These are phyloP conservation scores for Adansonia rubrostipa DNA, from an alignment of 441 rosid genomes.

Conservation along the genomic window DNA sequence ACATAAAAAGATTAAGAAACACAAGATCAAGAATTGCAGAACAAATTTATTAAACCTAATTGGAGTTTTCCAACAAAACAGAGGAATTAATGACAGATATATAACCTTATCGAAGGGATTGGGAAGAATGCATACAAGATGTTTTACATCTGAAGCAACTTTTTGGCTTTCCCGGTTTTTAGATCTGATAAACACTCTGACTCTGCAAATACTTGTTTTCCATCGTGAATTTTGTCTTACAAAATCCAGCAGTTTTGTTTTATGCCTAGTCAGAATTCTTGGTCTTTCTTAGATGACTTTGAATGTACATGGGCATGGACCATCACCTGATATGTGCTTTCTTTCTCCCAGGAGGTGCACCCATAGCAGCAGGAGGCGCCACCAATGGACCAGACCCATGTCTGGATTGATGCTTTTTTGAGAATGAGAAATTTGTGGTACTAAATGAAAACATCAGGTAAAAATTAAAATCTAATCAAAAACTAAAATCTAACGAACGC, in stretches of 20 bases:
- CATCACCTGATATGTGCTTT: slow-evolving; percentile 33
- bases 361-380: slow-evolving; percentile 31
- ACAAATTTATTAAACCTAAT: slow-evolving; percentile 40
- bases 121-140: slow-evolving; percentile 41
- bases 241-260: slow-evolving; percentile 31
- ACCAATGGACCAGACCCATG: slow-evolving; percentile 53
- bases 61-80: slow-evolving; percentile 28
- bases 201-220: too few relatives aligned
- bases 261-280: slow-evolving; percentile 38
- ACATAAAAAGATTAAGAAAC: not conserved
- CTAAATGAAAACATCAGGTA: slow-evolving; percentile 32
- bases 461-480: too few relatives aligned
- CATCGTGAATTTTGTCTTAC: slow-evolving; percentile 20
- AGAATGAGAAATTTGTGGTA: slow-evolving; percentile 41
- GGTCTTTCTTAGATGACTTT: slow-evolving; percentile 38
- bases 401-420: slow-evolving; percentile 43
- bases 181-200: too few relatives aligned
- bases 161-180: slow-evolving; percentile 34
- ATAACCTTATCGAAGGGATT: slow-evolving; percentile 38
- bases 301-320: slow-evolving; percentile 15
- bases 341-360: slow-evolving; percentile 42
- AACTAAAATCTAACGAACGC: too few relatives aligned
- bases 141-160: slow-evolving; percentile 44
- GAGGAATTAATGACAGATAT: slow-evolving; percentile 37
- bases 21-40: slow-evolving; percentile 24